phyloP scores from a whole-genome alignment of 2,329 filamentous ascomycete species.

The Neurospora sp. region DNA sequence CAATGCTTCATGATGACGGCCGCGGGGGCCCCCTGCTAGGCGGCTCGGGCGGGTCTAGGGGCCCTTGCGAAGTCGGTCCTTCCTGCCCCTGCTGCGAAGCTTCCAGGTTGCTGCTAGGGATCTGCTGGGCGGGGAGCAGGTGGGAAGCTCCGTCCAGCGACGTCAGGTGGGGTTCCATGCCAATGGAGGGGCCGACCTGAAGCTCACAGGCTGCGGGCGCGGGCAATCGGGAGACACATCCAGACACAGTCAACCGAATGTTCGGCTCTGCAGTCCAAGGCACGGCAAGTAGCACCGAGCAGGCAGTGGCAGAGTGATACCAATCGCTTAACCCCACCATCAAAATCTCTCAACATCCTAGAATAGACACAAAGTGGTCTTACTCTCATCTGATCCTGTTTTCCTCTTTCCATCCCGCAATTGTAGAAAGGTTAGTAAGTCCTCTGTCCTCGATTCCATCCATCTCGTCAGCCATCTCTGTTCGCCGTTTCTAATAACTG shows the following conservation, averaged over 20 bases:
- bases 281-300: not conserved
- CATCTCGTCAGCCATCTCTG: not conserved
- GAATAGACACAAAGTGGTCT: not conserved
- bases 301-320: not conserved
- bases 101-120: conserved; percentile 1
- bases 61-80: conserved; percentile 2
- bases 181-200: not conserved
- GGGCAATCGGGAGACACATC: not conserved
- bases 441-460: not conserved
- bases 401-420: not conserved
- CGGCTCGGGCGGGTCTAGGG: not conserved
- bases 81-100: not conserved
- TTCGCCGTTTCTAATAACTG: not conserved
- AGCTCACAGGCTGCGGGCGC: not conserved
- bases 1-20: not conserved
- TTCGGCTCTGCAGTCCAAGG: not conserved
- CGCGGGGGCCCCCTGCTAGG: not conserved
- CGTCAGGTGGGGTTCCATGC: conserved; percentile 12
- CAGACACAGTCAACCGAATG: not conserved
- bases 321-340: conserved; percentile 9
- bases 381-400: conserved; percentile 12
- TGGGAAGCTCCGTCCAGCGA: not conserved
- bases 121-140: not conserved
- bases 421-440: not conserved
- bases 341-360: conserved; percentile 10